Evolutionary conservation across 2,329 filamentous ascomycete species (phyloP).

Genomic region (Diplodia seriata): DNA sequence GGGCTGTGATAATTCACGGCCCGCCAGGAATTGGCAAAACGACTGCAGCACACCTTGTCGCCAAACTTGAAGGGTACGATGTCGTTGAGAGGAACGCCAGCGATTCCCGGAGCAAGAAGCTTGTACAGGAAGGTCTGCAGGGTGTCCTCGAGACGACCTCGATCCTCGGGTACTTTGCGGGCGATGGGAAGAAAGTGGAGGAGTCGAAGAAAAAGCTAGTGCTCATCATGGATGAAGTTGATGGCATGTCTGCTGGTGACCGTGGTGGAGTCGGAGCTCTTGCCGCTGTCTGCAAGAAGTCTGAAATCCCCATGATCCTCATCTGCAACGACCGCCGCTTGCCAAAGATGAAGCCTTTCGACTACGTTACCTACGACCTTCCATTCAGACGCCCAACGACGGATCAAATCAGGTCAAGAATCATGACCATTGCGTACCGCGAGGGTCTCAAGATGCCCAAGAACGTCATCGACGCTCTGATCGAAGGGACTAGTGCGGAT

Average conservation of each 20-base stretch:
- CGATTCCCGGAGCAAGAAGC: constrained; percentile 92
- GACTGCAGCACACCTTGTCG: constrained; percentile 92
- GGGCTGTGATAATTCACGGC: constrained; percentile 93
- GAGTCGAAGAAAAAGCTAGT: constrained; percentile 88
- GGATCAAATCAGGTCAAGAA: constrained; percentile 87
- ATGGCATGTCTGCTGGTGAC: constrained; percentile 98
- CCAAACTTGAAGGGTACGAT: constrained; percentile 91
- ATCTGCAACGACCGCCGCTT: constrained; percentile 95
- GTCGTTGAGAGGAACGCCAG: constrained; percentile 95
- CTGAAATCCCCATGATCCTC: constrained; percentile 90
- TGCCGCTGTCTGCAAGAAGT: constrained; percentile 94
- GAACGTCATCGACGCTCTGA: constrained; percentile 86
- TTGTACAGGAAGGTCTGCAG: constrained; percentile 86
- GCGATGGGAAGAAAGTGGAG: constrained; percentile 81
- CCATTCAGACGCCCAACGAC: constrained; percentile 88
- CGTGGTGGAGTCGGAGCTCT: constrained; percentile 93
- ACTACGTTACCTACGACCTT: constrained; percentile 82
- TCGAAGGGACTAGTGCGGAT: constrained; percentile 93
- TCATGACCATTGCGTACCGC: constrained; percentile 93
- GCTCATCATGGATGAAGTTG: constrained; percentile 98
- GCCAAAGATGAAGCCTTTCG: constrained; percentile 99
- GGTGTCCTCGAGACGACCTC: constrained; percentile 95
- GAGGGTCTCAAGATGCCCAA: constrained; percentile 86
- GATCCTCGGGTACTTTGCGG: constrained; percentile 86
- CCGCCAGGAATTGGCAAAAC: constrained; percentile 98